Conservation (phyloP, 1,139 yeast genomes). For the Magnusiomyces ingens region DNA sequence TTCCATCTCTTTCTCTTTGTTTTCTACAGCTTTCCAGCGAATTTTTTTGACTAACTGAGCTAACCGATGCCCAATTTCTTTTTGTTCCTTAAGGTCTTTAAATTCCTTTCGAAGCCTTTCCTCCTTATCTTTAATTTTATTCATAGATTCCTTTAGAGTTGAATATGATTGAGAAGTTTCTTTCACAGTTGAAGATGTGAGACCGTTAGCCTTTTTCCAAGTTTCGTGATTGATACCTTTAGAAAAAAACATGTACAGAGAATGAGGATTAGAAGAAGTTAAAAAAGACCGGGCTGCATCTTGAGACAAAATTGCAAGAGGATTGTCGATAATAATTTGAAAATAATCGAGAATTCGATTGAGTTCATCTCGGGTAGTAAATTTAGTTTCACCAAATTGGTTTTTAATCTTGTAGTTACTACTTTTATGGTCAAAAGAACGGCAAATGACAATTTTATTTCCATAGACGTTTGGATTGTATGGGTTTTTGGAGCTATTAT, state of each 20-base stretch:
- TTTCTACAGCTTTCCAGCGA: conserved; percentile 30
- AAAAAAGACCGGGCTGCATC: conserved; percentile 90
- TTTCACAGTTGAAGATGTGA: conserved; percentile 15
- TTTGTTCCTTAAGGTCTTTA: conserved; percentile 25
- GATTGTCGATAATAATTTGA: conserved; percentile 80
- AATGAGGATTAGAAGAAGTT: conserved; percentile 49
- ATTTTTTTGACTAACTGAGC: conserved; percentile 22
- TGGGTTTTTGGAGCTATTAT: conserved; percentile 56
- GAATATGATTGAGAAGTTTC: conserved; percentile 21
- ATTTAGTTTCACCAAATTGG: conserved; percentile 45
- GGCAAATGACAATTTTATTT: conserved; percentile 56
- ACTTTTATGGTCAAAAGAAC: conserved; percentile 39
- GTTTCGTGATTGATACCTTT: conserved; percentile 14
- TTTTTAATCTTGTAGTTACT: conserved; percentile 50
- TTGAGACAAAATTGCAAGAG: conserved; percentile 88
- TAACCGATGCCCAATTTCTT: conserved; percentile 37
- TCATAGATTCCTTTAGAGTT: conserved; percentile 26
- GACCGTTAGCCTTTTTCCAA: conserved; percentile 10
- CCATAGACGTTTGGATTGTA: conserved; percentile 64
- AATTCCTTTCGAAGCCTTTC: conserved; percentile 36
- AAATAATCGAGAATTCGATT: conserved; percentile 64
- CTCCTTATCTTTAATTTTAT: conserved; percentile 30
- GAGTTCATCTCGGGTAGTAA: conserved; percentile 57
- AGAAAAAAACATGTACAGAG: conserved; percentile 21
- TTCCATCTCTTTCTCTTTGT: conserved; percentile 12